Base-by-base conservation (phyloP, 352 stramenopile species). In the Pythium aquatile region DNA sequence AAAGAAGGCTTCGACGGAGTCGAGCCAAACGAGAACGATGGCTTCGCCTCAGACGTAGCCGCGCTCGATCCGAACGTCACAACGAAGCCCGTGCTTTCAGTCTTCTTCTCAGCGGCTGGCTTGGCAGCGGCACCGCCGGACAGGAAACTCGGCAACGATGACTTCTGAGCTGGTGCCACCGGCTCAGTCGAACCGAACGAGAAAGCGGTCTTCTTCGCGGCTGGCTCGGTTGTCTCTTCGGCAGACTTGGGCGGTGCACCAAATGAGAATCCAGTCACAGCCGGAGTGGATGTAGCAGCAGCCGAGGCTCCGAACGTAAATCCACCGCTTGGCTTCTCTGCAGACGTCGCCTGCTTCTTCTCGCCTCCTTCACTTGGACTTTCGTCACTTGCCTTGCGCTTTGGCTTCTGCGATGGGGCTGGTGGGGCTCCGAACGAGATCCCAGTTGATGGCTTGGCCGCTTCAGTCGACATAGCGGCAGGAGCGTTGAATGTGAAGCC, bases 221-320 rank as follows among this genome's bases (percentile, higher is more conserved):
- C 28, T n/a, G 58, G 40, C 20, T 62, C 58, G 17, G 35, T 51
- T 7, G 48, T 29, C 24, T 20, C 47, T 17, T 42, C 40, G 1
- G 59, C 8, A 17, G 14, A 20, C 49, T 77, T 59, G 2, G 60
- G 5, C 11, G 71, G 39, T 6, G 17, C 60, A 56, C 70, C 68
- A 55, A 83, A 80, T 53, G 62, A 78, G 42, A 80, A 83, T 7
- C 56, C 48, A 17, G 47, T 33, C n/a, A 5, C 33, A 61, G 29
- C 30, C 14, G 56, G 10, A 2, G 47, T 39, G 39, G 61, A 26
- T 11, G 32, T 37, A 3, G 55, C 29, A 17, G 56, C 13, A 11
- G 55, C 37, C 17, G 39, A 37, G n/a, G 39, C 40, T 11, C 56
- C 49, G 26, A 73, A 65, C 8, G 65, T 42, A 39, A 72, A 72